Base-by-base conservation (phyloP, 306 rosid species). In the Cicer pinnatifidum region DNA sequence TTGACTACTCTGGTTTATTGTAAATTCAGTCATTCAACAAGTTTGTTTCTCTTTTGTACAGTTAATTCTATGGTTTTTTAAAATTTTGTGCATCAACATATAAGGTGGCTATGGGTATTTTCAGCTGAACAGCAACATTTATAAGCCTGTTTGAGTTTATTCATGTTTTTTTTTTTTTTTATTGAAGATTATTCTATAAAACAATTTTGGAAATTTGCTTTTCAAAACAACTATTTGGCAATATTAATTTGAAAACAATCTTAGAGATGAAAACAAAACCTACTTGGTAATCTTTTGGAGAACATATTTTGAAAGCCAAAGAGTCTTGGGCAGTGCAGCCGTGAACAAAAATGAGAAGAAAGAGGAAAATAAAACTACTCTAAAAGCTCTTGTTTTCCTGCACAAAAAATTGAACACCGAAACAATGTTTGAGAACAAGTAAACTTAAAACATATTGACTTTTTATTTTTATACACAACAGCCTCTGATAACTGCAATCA, bases 31-130 rank as follows among this genome's bases (percentile, higher is more conserved):
- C 33, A 28, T 28, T 28, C 7, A 28, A 17, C 60, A 64, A 54
- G 28, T 9, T 17, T 51, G 43, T 45, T 56, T 15, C 58, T 9
- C 15, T 48, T 48, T 17, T 17, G 3, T 67, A 52, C 10, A 6
- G 11, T 64, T 51, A 13, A 64, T 52, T 52, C 8, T 15, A 38
- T 3, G 48, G 64, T 63, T 19, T 72, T 12, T 72, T 12, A 7
- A 52, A 80, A 57, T 46, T 57, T 20, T 44, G 70, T 9, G 2
- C 37, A 46, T 54, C 48, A 64, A 13, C 12, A 40, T 67, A 57
- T 54, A 62, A 19, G 52, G 41, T 61, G 43, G 65, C 54, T 69
- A 15, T 53, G 48, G 67, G 73, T 69, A 2, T 41, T 41, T 54
- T 74, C 45, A 60, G 44, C 8, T 8, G 33, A 28, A 33, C 16